Base-by-base conservation (phyloP, 2,329 filamentous ascomycete genomes). In the Chrysosporium queenslandicum region DNA sequence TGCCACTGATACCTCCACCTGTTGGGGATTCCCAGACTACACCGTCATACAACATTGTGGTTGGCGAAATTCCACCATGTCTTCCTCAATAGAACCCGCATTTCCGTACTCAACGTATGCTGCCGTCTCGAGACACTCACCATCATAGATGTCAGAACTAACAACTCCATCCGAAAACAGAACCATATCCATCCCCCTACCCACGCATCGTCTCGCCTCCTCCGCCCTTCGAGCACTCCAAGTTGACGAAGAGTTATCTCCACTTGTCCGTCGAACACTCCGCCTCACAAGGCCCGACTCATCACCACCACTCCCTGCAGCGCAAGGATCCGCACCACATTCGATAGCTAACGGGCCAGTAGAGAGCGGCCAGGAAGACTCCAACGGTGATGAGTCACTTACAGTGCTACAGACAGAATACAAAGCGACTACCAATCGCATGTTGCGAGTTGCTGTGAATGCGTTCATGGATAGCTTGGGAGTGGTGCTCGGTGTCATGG, bases 381-480 rank as follows among this genome's bases (percentile, higher is more conserved):
- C 11, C 4, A 69, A 63, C 20, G 53, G 58, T 34, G 66, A 67
- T 6, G 67, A 70, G 23, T 61, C 63, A 32, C 69, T 71, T 60
- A 77, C 72, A 1, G 69, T 90, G 3, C 74, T 97, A 46, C 76
- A 78, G 55, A 85, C 87, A 8, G 78, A 85, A 55, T 97, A 97
- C 71, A 79, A 77, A 51, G 92, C 92, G 1, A 88, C 88, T 0
- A 97, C 92, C 18, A 95, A 96, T 66, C 84, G 92, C 60, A 97
- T 97, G 91, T 77, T 98, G 53, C 83, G 92, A 41, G 92, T 98
- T 2, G 87, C 91, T 2, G 90, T 96, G 53, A 97, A 97, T 71
- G 88, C 89, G 8, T 96, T 96, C 69, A 89, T 97, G 77, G 91
- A 97, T 63, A 94, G 85, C 60, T 68, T 96, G 52, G 81, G 82